Conservation (phyloP, 495 filamentous ascomycete genomes). For the Lentithecium fluviatile region DNA sequence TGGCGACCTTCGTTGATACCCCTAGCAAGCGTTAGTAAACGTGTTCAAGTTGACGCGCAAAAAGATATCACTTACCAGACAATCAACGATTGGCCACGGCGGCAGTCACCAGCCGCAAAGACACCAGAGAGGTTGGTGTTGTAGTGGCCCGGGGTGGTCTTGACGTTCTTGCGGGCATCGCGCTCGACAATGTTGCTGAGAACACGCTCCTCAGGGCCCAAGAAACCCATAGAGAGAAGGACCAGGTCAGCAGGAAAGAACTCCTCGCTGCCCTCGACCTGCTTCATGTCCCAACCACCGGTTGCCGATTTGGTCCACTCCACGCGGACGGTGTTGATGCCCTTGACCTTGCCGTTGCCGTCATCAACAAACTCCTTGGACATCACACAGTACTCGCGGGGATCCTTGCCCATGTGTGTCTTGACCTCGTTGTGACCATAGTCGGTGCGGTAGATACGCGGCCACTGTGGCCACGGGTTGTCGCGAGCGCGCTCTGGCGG, state of each 20-base stretch:
- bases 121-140: constrained; percentile 84
- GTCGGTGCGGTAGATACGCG: constrained; percentile 96
- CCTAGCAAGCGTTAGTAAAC: constrained; percentile 47
- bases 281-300: constrained; percentile 99
- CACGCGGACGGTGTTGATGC: constrained; percentile 96
- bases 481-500: constrained; percentile 90
- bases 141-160: constrained; percentile 89
- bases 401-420: constrained; percentile 96
- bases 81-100: constrained; percentile 93
- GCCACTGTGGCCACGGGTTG: constrained; percentile 99
- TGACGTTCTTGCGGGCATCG: constrained; percentile 94
- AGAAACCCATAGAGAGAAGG: constrained; percentile 96
- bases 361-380: constrained; percentile 97
- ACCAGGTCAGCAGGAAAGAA: constrained; percentile 98
- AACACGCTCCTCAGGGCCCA: constrained; percentile 89
- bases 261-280: constrained; percentile 88
- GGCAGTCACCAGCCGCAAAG: constrained; percentile 95
- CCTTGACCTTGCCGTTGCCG: constrained; percentile 82
- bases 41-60: neutral
- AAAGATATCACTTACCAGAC: constrained; percentile 72
- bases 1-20: constrained; percentile 98
- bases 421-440: constrained; percentile 97
- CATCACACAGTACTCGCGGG: constrained; percentile 98
- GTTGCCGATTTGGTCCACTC: constrained; percentile 91
- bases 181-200: constrained; percentile 86